phyloP scores from a whole-genome alignment of 208 protist genomes.

The Tritrichomonas foetus region DNA sequence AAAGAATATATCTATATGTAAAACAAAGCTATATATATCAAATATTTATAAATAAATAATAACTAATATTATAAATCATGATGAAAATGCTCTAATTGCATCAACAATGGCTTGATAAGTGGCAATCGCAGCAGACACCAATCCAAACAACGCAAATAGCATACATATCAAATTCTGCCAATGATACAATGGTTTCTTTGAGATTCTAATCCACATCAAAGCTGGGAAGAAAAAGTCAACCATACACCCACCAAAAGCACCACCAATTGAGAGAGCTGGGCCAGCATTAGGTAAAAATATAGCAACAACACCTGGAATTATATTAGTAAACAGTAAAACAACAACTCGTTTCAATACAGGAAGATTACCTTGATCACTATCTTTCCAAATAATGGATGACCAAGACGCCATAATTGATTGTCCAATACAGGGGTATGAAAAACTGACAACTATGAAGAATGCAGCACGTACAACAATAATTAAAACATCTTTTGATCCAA shows the following conservation, averaged over 20 bases:
- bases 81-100: too few species aligned
- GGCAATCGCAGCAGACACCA: background rate
- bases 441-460: background rate
- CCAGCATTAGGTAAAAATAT: background rate
- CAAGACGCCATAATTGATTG: background rate
- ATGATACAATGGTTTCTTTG: slow-evolving; percentile 15
- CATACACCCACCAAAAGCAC: slow-evolving; percentile 1
- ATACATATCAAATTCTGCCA: background rate
- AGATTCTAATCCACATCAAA: background rate
- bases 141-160: background rate
- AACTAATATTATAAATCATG: too few species aligned
- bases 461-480: background rate
- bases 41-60: too few species aligned
- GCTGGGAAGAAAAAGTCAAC: background rate
- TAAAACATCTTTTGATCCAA: background rate
- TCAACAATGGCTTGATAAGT: background rate
- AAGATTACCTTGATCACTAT: background rate
- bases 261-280: slow-evolving; percentile 2
- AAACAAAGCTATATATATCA: too few species aligned
- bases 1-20: too few species aligned
- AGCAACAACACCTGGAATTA: background rate
- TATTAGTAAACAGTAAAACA: background rate
- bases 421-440: background rate
- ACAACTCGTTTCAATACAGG: background rate
- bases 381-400: background rate